Percentiles rank a stretch among this genome's conserved stretches.
Conservation (phyloP, 306 rosid genomes). For the Carpinus fangiana region DNA sequence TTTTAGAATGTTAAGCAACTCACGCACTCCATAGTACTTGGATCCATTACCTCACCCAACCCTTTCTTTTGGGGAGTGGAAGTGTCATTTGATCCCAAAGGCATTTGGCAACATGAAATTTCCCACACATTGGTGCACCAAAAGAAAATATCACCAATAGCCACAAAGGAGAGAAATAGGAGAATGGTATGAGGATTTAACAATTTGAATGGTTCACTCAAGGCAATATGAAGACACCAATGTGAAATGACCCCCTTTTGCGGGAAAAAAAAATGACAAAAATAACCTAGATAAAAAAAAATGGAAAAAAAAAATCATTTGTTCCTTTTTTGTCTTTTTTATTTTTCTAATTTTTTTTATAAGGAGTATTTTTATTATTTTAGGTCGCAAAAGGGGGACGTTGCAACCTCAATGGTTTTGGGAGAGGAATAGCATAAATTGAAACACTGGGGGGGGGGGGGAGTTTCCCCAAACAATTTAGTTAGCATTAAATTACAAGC, state of each 20-base stretch:
- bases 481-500: not conserved
- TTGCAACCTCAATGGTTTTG: too few species aligned
- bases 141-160: slow-evolving; percentile 5
- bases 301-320: too few species aligned
- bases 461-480: not conserved
- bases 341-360: too few species aligned
- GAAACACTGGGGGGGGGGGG: too few species aligned
- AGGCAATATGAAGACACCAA: not conserved
- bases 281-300: too few species aligned
- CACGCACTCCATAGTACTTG: not conserved
- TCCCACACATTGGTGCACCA: not conserved
- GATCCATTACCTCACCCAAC: not conserved
- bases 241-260: not conserved
- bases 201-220: not conserved
- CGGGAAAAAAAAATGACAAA: too few species aligned
- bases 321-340: too few species aligned
- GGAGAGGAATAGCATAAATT: too few species aligned
- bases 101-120: not conserved
- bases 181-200: slow-evolving; percentile 7
- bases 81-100: not conserved
- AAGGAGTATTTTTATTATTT: too few species aligned
- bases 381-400: too few species aligned
- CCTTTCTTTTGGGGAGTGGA: not conserved
- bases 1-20: not conserved
- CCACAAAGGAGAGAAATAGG: not conserved